A percentile compares a stretch with the other conserved stretches of the same genome.
phyloP scores from a whole-genome alignment of 371 early-diverging fungal species.

The Cokeromyces recurvatus region DNA sequence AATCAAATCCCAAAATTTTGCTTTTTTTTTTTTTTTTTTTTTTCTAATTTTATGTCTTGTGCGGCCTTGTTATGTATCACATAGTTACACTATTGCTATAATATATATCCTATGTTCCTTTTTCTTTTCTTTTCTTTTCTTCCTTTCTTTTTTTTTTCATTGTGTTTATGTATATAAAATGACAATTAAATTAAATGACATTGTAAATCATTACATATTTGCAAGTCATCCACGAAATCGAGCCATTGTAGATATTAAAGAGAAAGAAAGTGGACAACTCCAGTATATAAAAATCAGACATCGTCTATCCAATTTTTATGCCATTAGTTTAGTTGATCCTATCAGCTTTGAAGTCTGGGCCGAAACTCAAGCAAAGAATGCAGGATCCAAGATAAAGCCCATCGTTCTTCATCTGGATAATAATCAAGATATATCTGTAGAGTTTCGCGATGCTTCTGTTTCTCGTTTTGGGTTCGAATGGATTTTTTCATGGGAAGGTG shows the following conservation, averaged over 20 bases:
- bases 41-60: too few relatives aligned
- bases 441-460: slow-evolving; percentile 26
- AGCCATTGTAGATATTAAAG: slow-evolving; percentile 33
- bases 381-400: slow-evolving; percentile 20
- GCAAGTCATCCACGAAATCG: slow-evolving; percentile 35
- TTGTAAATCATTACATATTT: slow-evolving; percentile 31
- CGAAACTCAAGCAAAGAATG: slow-evolving; percentile 33
- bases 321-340: slow-evolving; percentile 39
- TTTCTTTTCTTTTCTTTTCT: slow-evolving; percentile 4
- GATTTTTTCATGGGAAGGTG: slow-evolving; percentile 41
- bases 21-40: too few relatives aligned
- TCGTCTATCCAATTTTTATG: slow-evolving; percentile 36
- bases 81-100: too few relatives aligned
- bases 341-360: slow-evolving; percentile 35
- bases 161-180: slow-evolving; percentile 7
- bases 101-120: slow-evolving; percentile 1
- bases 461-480: slow-evolving; percentile 41
- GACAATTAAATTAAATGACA: slow-evolving; percentile 21
- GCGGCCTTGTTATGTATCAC: too few relatives aligned
- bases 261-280: slow-evolving; percentile 29
- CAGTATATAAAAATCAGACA: slow-evolving; percentile 42
- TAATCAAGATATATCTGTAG: slow-evolving; percentile 7
- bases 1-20: too few relatives aligned
- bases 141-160: slow-evolving; percentile 5
- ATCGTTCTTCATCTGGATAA: slow-evolving; percentile 27